Evolutionary conservation across 306 rosid genomes (phyloP).

Genomic region (Luffa aegyptiaca): DNA sequence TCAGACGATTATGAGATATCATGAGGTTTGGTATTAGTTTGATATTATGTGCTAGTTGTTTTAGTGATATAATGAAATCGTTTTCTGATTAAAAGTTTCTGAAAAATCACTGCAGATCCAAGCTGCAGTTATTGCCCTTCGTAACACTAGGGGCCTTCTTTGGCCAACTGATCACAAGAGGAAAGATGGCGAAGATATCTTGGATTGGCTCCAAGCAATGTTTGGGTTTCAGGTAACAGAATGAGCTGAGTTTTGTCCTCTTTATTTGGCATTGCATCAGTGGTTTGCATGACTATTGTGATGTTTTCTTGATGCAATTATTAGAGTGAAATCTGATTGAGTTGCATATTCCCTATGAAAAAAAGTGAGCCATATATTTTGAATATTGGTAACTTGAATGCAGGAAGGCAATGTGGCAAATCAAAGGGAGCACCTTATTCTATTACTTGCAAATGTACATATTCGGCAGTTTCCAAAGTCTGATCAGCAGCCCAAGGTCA

Average conservation of each 20-base stretch:
- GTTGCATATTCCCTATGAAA: background rate
- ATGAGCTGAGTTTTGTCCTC: background rate
- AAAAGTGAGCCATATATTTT: background rate
- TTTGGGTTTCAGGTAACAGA: slow-evolving; percentile 88
- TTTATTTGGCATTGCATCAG: slow-evolving; percentile 2
- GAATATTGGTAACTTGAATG: background rate
- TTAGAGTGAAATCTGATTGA: background rate
- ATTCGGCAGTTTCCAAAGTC: slow-evolving; percentile 90
- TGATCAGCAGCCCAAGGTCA: slow-evolving; percentile 97
- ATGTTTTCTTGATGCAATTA: background rate
- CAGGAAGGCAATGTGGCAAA: slow-evolving; percentile 91
- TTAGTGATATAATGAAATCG: background rate
- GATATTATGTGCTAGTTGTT: background rate
- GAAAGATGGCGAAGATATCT: slow-evolving; percentile 81
- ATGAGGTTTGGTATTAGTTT: slow-evolving; percentile 50
- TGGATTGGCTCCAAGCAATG: slow-evolving; percentile 95
- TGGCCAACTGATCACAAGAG: slow-evolving; percentile 83
- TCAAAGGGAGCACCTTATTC: slow-evolving; percentile 93
- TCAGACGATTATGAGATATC: slow-evolving; percentile 91
- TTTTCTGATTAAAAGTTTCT: background rate
- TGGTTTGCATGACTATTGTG: background rate
- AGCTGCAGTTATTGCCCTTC: slow-evolving; percentile 91
- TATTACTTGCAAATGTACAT: slow-evolving; percentile 94
- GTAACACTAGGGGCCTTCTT: slow-evolving; percentile 88
- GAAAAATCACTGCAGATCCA: slow-evolving; percentile 45